A percentile compares a stretch with the other conserved stretches of the same genome.
phyloP scores from a whole-genome alignment of 306 rosid genomes.

The Astragalus membranaceus region DNA sequence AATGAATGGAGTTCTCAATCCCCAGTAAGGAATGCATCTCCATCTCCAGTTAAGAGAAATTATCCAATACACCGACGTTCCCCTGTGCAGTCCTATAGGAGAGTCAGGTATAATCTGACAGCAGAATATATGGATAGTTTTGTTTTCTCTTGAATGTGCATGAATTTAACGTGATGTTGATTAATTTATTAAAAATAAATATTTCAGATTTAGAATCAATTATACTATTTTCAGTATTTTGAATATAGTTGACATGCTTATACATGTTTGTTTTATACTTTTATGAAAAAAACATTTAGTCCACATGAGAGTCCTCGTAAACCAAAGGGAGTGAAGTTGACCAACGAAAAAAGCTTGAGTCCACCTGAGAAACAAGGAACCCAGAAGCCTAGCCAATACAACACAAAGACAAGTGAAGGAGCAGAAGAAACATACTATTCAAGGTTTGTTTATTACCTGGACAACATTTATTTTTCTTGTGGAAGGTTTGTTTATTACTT shows the following conservation, averaged over 20 bases:
- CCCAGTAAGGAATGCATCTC: slow-evolving; percentile 32
- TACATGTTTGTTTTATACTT: not conserved
- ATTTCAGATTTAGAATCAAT: not conserved
- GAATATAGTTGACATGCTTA: not conserved
- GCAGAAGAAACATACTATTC: slow-evolving; percentile 38
- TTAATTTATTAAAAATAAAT: not conserved
- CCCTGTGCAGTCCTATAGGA: slow-evolving; percentile 32
- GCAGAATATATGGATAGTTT: not conserved
- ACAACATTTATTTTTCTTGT: not conserved
- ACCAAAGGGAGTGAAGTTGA: slow-evolving; percentile 33
- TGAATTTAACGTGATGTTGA: not conserved
- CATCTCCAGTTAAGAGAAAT: slow-evolving; percentile 32
- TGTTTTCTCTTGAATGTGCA: not conserved
- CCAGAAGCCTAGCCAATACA: slow-evolving; percentile 33
- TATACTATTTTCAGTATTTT: not conserved
- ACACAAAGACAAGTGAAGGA: slow-evolving; percentile 36
- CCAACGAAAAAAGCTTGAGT: slow-evolving; percentile 38
- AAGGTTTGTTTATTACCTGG: slow-evolving; percentile 21
- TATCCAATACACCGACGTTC: slow-evolving; percentile 25
- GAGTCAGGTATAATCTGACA: slow-evolving; percentile 37
- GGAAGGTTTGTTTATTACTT: not conserved
- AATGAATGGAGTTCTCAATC: slow-evolving; percentile 45
- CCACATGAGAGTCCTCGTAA: slow-evolving; percentile 32
- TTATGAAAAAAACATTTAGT: slow-evolving; percentile 20
- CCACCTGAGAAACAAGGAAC: slow-evolving; percentile 41